Percentiles rank a stretch among this genome's conserved stretches.
phyloP scores from a whole-genome alignment of 257 asterid genomes.

The Eucommia ulmoides region DNA sequence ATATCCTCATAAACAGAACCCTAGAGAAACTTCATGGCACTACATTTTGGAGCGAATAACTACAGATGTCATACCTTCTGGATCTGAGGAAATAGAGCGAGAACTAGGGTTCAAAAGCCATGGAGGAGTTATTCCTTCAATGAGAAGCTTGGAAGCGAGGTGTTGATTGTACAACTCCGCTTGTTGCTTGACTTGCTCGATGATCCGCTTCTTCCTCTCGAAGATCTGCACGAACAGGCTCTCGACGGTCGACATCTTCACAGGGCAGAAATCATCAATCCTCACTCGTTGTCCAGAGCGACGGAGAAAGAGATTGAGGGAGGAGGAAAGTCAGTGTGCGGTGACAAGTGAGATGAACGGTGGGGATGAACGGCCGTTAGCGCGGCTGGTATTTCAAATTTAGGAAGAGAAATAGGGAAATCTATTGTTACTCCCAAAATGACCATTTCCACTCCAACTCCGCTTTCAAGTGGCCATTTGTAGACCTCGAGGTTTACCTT shows the following conservation, averaged over 20 bases:
- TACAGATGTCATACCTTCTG: conserved; percentile 28
- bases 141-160: conserved; percentile 54
- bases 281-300: background rate
- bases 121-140: conserved; percentile 73
- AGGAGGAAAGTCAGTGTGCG: background rate
- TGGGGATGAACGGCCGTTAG: background rate
- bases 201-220: conserved; percentile 50
- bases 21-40: too few species aligned
- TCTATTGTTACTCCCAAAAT: too few species aligned
- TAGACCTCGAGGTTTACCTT: too few species aligned
- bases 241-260: conserved; percentile 56
- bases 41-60: too few species aligned
- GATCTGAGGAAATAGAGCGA: conserved; percentile 15
- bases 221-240: conserved; percentile 61
- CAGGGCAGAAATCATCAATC: background rate
- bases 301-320: background rate
- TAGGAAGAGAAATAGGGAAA: too few species aligned
- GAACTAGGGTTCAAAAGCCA: conserved; percentile 54
- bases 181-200: conserved; percentile 58
- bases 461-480: too few species aligned
- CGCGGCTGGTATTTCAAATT: background rate
- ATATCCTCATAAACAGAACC: too few species aligned
- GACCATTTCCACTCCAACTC: too few species aligned
- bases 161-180: conserved; percentile 56
- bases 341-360: background rate